Conservation (phyloP, 192 early-diverging fungal genomes). For the Backusella luteola region DNA sequence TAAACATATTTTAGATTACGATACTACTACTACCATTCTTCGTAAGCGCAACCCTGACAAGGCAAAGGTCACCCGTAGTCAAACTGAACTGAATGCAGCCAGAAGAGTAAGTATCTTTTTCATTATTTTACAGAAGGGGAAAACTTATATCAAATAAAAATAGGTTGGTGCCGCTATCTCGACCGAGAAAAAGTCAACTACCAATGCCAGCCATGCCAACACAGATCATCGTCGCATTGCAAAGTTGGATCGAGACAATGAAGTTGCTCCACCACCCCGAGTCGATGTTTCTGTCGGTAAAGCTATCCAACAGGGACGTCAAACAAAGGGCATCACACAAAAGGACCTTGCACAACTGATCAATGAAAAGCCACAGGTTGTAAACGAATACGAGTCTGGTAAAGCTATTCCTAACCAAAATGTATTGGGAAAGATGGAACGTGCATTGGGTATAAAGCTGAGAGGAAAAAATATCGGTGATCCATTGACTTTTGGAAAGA, state of each 20-base stretch:
- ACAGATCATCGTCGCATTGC: slow-evolving; percentile 77
- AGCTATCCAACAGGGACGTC: slow-evolving; percentile 80
- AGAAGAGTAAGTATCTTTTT: slow-evolving; percentile 46
- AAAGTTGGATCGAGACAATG: slow-evolving; percentile 85
- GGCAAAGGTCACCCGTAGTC: slow-evolving; percentile 58
- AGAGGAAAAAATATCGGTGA: slow-evolving; percentile 73
- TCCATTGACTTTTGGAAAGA: slow-evolving; percentile 51
- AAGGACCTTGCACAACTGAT: slow-evolving; percentile 87
- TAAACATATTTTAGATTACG: slow-evolving; percentile 54
- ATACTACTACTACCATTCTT: slow-evolving; percentile 66
- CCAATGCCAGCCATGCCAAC: slow-evolving; percentile 60
- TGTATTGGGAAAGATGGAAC: slow-evolving; percentile 86
- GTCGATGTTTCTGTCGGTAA: slow-evolving; percentile 73
- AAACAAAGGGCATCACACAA: slow-evolving; percentile 77
- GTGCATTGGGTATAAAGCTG: slow-evolving; percentile 84
- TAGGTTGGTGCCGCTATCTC: slow-evolving; percentile 60
- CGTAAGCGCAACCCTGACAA: slow-evolving; percentile 67
- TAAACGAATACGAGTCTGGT: slow-evolving; percentile 88
- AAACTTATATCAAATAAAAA: neutral
- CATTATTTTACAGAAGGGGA: neutral
- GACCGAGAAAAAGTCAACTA: slow-evolving; percentile 70
- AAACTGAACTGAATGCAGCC: slow-evolving; percentile 73
- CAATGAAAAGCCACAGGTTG: slow-evolving; percentile 90
- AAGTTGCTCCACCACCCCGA: slow-evolving; percentile 69
- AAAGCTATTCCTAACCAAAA: slow-evolving; percentile 89